These are phyloP conservation scores for Talaromyces sp. DNA, from an alignment of 2,329 filamentous ascomycete genomes.

Conservation along the genomic window DNA sequence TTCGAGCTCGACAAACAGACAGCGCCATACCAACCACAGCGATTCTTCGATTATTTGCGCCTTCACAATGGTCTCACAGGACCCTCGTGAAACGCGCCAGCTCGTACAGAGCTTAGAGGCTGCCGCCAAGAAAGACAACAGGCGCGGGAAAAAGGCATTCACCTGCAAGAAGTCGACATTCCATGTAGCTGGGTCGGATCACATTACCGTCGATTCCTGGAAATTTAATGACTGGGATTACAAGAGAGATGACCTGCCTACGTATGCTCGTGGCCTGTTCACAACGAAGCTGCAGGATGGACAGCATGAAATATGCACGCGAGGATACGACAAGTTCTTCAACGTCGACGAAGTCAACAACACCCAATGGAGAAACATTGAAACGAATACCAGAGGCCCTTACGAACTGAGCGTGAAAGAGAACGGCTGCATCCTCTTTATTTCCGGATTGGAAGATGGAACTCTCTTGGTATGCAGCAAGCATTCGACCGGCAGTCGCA, in stretches of 20 bases:
- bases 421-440: slow-evolving; percentile 99
- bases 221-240: slow-evolving; percentile 94
- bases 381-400: slow-evolving; percentile 70
- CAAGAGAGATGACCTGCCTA: slow-evolving; percentile 79
- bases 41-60: background rate
- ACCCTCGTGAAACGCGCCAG: slow-evolving; percentile 60
- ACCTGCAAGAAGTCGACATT: slow-evolving; percentile 79
- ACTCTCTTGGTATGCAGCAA: slow-evolving; percentile 97
- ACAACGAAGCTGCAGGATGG: slow-evolving; percentile 66
- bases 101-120: slow-evolving; percentile 62
- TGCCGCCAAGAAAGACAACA: slow-evolving; percentile 44
- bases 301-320: slow-evolving; percentile 70
- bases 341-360: slow-evolving; percentile 77
- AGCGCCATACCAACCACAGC: background rate
- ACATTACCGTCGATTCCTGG: slow-evolving; percentile 80
- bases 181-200: slow-evolving; percentile 58
- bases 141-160: slow-evolving; percentile 53
- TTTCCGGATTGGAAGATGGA: slow-evolving; percentile 83
- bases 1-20: background rate
- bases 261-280: slow-evolving; percentile 89
- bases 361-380: slow-evolving; percentile 79
- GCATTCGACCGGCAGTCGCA: slow-evolving; percentile 83
- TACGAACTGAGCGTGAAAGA: slow-evolving; percentile 97
- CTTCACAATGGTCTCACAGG: slow-evolving; percentile 58
- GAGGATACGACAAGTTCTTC: slow-evolving; percentile 99